Evolutionary conservation across 106 monocot genomes (phyloP).

Genomic region (Acorus gramineus): DNA sequence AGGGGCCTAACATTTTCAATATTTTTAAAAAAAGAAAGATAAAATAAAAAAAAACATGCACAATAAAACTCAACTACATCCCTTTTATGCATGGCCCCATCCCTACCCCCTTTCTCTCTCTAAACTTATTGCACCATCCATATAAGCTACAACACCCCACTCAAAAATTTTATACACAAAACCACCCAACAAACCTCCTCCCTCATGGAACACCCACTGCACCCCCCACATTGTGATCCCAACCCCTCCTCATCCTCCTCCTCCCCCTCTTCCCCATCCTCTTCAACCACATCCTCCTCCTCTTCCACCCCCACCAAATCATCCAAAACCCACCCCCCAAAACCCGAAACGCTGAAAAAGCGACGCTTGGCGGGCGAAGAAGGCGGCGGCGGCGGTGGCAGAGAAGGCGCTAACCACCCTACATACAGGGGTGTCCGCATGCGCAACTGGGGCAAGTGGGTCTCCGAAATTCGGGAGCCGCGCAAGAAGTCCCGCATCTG

Average conservation of each 20-base stretch:
- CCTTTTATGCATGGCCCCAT: conserved; percentile 16
- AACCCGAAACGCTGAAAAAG: no score
- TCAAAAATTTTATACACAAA: no score
- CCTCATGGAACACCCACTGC: conserved; percentile 2
- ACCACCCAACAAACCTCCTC: neutral
- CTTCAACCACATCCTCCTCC: conserved; percentile 14
- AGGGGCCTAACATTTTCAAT: no score
- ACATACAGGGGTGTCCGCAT: conserved; percentile 77
- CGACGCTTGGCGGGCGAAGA: neutral
- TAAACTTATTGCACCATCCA: conserved; percentile 4
- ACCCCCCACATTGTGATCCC: neutral
- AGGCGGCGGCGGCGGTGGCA: neutral
- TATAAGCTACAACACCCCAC: conserved; percentile 12
- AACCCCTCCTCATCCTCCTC: conserved; percentile 2
- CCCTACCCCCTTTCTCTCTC: conserved; percentile 2
- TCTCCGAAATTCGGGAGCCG: conserved; percentile 88
- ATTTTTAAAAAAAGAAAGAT: no score
- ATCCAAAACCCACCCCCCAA: neutral
- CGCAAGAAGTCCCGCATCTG: conserved; percentile 84
- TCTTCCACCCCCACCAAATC: neutral
- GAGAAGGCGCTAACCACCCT: conserved; percentile 29
- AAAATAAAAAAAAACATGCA: no score
- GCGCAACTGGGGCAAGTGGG: conserved; percentile 94
- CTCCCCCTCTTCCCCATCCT: conserved; percentile 1
- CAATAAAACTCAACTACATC: conserved; percentile 1